phyloP scores from a whole-genome alignment of 176 grass and related monocot species.

The Coix lacrymajobi region DNA sequence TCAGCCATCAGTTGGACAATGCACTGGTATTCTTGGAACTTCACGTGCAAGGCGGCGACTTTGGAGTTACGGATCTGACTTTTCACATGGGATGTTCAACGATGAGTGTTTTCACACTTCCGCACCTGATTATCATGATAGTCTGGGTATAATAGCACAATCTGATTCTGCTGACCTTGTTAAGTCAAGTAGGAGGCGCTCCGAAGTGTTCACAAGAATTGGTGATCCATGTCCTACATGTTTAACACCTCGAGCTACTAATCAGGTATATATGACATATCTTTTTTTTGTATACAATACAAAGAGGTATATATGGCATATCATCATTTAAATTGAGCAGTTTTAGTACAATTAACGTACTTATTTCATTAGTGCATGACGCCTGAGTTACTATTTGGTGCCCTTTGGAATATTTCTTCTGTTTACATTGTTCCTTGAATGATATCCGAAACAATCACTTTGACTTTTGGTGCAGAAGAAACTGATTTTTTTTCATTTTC shows the following conservation, averaged over 20 bases:
- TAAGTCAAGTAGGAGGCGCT: conserved; percentile 18
- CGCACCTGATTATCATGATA: conserved; percentile 7
- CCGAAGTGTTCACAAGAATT: conserved; percentile 24
- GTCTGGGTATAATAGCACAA: conserved; percentile 1
- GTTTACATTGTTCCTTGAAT: background rate
- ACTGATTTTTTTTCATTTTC: background rate
- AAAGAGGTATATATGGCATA: conserved; percentile 40
- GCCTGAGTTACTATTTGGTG: background rate
- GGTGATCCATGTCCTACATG: conserved; percentile 26
- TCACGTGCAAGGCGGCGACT: conserved; percentile 19
- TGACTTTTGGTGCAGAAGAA: background rate
- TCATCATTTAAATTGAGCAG: background rate
- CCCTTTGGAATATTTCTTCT: background rate
- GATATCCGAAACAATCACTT: background rate
- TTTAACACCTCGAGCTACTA: conserved; percentile 21
- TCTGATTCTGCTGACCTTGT: conserved; percentile 23
- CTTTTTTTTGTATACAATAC: too few species aligned
- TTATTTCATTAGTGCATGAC: background rate
- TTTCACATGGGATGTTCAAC: background rate
- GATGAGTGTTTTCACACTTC: conserved; percentile 3
- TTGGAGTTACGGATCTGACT: conserved; percentile 30
- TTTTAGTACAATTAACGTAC: background rate
- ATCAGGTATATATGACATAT: conserved; percentile 38
- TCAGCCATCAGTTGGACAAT: conserved; percentile 3
- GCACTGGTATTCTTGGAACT: conserved; percentile 8